Conservation (phyloP, 1,284 basidiomycete species). For the Fistulina hepatica region DNA sequence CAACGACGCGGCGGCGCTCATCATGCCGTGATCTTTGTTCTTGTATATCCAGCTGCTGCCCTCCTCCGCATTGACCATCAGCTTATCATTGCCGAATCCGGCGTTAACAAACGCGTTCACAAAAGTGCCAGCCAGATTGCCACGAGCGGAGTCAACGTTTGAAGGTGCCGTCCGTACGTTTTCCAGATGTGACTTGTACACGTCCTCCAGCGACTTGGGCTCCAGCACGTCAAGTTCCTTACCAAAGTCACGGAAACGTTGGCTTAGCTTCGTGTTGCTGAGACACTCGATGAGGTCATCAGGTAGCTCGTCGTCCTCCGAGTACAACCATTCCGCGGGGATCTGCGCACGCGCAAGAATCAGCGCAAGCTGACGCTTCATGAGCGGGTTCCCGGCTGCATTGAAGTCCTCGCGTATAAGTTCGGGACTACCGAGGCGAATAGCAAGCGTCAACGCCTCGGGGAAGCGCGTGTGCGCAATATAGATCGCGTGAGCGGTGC, state of each 20-base stretch:
- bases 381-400: conserved; percentile 78
- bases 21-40: conserved; percentile 98
- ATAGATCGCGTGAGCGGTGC: conserved; percentile 87
- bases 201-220: conserved; percentile 88
- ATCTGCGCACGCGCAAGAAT: conserved; percentile 89
- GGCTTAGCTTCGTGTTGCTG: conserved; percentile 75
- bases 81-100: conserved; percentile 97
- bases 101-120: conserved; percentile 99
- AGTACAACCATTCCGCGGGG: conserved; percentile 83
- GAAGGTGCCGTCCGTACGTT: conserved; percentile 62
- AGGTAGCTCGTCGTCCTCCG: conserved; percentile 60
- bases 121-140: conserved; percentile 93
- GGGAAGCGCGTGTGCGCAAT: conserved; percentile 83
- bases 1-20: conserved; percentile 91
- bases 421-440: conserved; percentile 76
- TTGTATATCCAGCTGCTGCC: conserved; percentile 99
- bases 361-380: conserved; percentile 95
- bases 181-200: conserved; percentile 96
- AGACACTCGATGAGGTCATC: conserved; percentile 81
- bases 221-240: conserved; percentile 91
- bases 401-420: conserved; percentile 82
- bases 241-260: conserved; percentile 84
- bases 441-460: conserved; percentile 82
- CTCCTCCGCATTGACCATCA: conserved; percentile 94
- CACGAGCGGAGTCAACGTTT: conserved; percentile 87